Percentiles rank a stretch among this genome's conserved stretches.
Conservation (phyloP, 495 filamentous ascomycete genomes). For the Aspergillus ostianus region DNA sequence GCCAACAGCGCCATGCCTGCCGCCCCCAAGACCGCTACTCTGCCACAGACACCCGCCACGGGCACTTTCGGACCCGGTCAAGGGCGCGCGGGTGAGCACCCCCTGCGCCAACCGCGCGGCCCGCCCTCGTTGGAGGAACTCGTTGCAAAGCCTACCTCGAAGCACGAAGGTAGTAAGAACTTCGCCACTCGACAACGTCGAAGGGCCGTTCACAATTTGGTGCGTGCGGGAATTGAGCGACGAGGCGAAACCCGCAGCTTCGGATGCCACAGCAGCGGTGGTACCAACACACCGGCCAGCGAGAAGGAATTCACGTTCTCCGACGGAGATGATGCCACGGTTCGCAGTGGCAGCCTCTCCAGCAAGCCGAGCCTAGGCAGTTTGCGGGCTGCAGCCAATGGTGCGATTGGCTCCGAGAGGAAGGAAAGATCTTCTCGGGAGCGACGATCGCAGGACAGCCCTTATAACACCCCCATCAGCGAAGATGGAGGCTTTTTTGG, state of each 20-base stretch:
- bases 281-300: conserved; percentile 85
- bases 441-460: conserved; percentile 52
- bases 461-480: conserved; percentile 50
- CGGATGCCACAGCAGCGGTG: conserved; percentile 59
- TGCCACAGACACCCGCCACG: conserved; percentile 78
- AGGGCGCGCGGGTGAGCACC: conserved; percentile 89
- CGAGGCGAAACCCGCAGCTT: conserved; percentile 62
- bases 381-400: conserved; percentile 72
- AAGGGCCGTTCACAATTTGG: conserved; percentile 84
- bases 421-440: conserved; percentile 62
- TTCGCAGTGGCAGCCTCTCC: conserved; percentile 77
- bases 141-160: conserved; percentile 83
- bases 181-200: conserved; percentile 93
- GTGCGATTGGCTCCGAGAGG: conserved; percentile 83
- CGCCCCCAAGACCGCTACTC: conserved; percentile 72
- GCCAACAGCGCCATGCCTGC: conserved; percentile 45
- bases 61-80: conserved; percentile 94
- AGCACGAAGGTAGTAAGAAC: conserved; percentile 97
- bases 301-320: conserved; percentile 82
- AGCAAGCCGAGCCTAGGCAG: conserved; percentile 78
- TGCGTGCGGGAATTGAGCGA: conserved; percentile 85
- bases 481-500: conserved; percentile 62
- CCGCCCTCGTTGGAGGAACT: conserved; percentile 93
- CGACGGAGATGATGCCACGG: conserved; percentile 79
- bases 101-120: conserved; percentile 87